Percentiles rank a stretch among this genome's conserved stretches.
Conservation (phyloP, 768 basidiomycete genomes). For the Mycena galericulata region DNA sequence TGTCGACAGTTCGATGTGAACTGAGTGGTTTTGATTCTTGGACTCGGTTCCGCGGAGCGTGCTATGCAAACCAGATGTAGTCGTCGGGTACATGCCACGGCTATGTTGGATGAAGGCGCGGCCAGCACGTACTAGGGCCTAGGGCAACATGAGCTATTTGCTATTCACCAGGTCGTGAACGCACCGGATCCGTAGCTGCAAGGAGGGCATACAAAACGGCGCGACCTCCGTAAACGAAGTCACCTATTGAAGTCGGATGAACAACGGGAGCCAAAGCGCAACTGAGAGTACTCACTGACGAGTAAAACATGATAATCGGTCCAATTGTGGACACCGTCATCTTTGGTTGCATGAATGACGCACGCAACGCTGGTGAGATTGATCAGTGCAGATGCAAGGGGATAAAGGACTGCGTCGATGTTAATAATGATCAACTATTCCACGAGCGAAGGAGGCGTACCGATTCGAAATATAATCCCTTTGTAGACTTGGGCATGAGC, state of each 20-base stretch:
- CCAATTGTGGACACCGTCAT: conserved; percentile 31
- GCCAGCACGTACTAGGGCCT: conserved; percentile 31
- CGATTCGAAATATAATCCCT: conserved; percentile 33
- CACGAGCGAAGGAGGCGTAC: conserved; percentile 8
- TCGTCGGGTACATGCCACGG: neutral
- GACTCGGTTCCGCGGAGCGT: neutral
- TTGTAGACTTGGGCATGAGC: conserved; percentile 23
- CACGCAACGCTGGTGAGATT: conserved; percentile 31
- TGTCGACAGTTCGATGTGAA: conserved; percentile 6
- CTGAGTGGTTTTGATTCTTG: neutral
- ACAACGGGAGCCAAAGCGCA: neutral
- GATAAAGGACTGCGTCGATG: conserved; percentile 28
- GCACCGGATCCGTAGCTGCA: conserved; percentile 35
- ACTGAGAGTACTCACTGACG: conserved; percentile 1
- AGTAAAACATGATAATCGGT: conserved; percentile 28
- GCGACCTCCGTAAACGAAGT: conserved; percentile 36
- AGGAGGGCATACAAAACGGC: conserved; percentile 32
- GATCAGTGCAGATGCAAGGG: conserved; percentile 29
- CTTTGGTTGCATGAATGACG: conserved; percentile 30
- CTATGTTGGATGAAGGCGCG: conserved; percentile 1
- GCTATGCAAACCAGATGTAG: neutral
- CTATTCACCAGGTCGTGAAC: neutral
- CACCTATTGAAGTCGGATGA: conserved; percentile 20
- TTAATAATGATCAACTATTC: neutral
- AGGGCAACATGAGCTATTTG: neutral